Evolutionary conservation across 768 basidiomycete genomes (phyloP).

Genomic region (Clitopilus hobsonii): DNA sequence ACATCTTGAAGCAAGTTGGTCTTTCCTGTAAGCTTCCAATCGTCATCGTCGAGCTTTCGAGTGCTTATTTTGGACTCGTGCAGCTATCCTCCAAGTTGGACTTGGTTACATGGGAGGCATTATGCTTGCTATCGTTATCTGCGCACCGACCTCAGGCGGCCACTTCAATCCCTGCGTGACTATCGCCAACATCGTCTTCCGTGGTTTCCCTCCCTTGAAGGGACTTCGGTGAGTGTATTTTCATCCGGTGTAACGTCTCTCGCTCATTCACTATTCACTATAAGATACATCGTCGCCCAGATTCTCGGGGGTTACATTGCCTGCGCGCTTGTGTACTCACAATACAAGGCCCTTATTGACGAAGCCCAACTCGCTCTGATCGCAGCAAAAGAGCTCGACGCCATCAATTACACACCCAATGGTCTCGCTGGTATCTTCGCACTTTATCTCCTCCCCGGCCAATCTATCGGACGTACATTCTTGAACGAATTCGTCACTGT

Average conservation of each 20-base stretch:
- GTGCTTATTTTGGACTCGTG: constrained; percentile 3
- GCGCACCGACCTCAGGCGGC: constrained; percentile 50
- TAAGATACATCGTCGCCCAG: constrained; percentile 66
- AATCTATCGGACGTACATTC: constrained; percentile 40
- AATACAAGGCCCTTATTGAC: constrained; percentile 51
- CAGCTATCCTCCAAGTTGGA: constrained; percentile 55
- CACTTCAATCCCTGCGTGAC: constrained; percentile 68
- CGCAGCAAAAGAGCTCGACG: constrained; percentile 19
- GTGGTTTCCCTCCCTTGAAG: constrained; percentile 48
- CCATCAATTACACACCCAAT: constrained; percentile 29
- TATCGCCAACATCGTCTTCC: constrained; percentile 45
- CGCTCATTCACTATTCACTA: constrained; percentile 14
- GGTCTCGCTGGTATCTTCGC: constrained; percentile 52
- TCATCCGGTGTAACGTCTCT: background rate
- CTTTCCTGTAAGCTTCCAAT: constrained; percentile 42
- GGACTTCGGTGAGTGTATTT: constrained; percentile 36
- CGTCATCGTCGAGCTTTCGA: background rate
- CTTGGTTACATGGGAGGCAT: constrained; percentile 57
- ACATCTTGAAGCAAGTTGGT: constrained; percentile 31
- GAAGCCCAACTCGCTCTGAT: constrained; percentile 25
- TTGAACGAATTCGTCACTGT: constrained; percentile 57
- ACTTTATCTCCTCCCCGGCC: constrained; percentile 40
- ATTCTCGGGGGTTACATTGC: constrained; percentile 64
- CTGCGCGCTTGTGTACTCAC: constrained; percentile 52
- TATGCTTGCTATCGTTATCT: constrained; percentile 50